A percentile compares a stretch with the other conserved stretches of the same genome.
phyloP scores from a whole-genome alignment of 164 flowering plant genomes.

The Magnolia changhungtana region DNA sequence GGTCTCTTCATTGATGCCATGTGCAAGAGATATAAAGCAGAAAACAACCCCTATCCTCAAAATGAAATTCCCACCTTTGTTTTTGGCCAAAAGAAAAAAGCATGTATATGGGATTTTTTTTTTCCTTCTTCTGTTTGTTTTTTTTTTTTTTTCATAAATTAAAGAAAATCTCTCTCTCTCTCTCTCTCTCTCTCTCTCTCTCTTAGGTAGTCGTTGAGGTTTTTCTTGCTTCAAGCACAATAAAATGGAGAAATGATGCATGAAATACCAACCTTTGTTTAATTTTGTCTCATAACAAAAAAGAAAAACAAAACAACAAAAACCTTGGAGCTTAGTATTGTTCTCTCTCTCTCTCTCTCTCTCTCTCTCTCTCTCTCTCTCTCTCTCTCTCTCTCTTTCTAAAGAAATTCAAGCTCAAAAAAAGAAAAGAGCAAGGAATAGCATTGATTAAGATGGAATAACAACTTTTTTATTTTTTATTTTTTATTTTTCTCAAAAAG shows the following conservation, averaged over 20 bases:
- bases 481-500: too few species aligned
- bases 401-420: too few species aligned
- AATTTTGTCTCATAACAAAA: neutral
- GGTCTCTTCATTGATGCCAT: neutral
- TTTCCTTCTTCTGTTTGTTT: neutral
- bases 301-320: too few species aligned
- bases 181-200: neutral
- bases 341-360: too few species aligned
- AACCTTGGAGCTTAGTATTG: too few species aligned
- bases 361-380: neutral
- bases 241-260: neutral
- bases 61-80: too few species aligned
- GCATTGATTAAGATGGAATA: neutral
- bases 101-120: neutral
- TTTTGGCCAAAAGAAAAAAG: neutral
- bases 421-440: neutral
- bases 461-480: too few species aligned
- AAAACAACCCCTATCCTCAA: neutral
- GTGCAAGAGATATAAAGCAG: neutral
- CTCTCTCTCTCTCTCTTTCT: too few species aligned
- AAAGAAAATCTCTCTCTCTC: neutral
- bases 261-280: neutral
- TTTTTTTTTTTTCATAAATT: too few species aligned
- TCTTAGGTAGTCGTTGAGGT: neutral
- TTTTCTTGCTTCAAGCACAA: neutral